Percentiles rank a stretch among this genome's conserved stretches.
Conservation (phyloP, 208 protist species). For the Phytomonas sp. region DNA sequence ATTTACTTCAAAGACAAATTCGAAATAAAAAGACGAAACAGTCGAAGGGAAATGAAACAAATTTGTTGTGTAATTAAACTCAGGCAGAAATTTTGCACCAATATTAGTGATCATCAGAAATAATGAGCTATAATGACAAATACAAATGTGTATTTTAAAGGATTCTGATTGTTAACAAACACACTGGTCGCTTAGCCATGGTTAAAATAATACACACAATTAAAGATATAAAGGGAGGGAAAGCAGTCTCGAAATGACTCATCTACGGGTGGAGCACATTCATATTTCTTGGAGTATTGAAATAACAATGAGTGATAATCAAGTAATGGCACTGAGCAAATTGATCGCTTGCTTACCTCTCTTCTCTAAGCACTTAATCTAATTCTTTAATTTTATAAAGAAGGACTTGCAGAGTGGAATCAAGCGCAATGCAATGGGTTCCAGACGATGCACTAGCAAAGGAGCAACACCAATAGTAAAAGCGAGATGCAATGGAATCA, state of each 20-base stretch:
- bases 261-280: neutral
- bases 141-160: neutral
- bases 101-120: neutral
- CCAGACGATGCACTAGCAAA: constrained; percentile 44
- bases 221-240: neutral
- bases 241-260: neutral
- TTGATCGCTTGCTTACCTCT: neutral
- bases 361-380: neutral
- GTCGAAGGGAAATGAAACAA: neutral
- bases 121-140: neutral
- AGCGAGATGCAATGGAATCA: constrained; percentile 60
- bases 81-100: neutral
- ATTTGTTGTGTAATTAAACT: neutral
- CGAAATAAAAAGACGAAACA: constrained; percentile 8
- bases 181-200: neutral
- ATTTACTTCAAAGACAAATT: neutral
- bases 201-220: neutral
- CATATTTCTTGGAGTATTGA: neutral
- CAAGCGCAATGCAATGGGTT: constrained; percentile 45
- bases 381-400: constrained; percentile 1
- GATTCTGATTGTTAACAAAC: neutral
- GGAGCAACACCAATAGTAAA: constrained; percentile 59
- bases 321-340: neutral
- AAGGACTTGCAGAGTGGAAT: constrained; percentile 17
- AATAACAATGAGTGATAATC: neutral